Evolutionary conservation across 495 filamentous ascomycete species (phyloP).

Genomic region (Xylaria longipes): DNA sequence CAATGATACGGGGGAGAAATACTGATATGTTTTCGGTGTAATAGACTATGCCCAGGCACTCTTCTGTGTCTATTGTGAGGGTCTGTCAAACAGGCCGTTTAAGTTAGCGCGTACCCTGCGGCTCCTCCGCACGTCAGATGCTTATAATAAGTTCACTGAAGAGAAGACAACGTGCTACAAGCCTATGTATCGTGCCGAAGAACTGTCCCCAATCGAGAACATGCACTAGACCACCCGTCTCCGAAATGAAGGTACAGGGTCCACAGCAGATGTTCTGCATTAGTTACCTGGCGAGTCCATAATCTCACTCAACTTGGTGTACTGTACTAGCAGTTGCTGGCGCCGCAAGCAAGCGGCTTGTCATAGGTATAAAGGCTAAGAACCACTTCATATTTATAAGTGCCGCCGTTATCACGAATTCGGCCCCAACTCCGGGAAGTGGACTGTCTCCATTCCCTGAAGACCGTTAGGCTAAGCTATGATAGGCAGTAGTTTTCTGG

Average conservation of each 20-base stretch:
- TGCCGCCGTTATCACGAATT: constrained; percentile 7
- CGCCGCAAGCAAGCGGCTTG: constrained; percentile 1
- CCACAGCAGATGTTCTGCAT: constrained; percentile 19
- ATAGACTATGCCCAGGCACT: not conserved
- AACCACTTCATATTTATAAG: not conserved
- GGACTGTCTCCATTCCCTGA: constrained; percentile 3
- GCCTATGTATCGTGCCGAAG: constrained; percentile 1
- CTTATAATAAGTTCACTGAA: not conserved
- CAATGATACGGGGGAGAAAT: not conserved
- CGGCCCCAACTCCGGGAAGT: constrained; percentile 19
- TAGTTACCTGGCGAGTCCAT: not conserved
- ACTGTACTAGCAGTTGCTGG: not conserved
- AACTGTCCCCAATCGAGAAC: constrained; percentile 11
- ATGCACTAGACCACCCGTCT: constrained; percentile 8
- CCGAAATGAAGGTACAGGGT: constrained; percentile 24
- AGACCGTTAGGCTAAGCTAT: constrained; percentile 27
- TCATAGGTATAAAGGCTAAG: constrained; percentile 12
- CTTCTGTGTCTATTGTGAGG: not conserved
- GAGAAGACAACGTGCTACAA: constrained; percentile 1
- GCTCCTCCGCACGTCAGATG: constrained; percentile 3
- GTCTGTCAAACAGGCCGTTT: not conserved
- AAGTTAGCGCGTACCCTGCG: constrained; percentile 7
- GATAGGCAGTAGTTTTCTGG: constrained; percentile 42
- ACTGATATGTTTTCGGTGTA: not conserved
- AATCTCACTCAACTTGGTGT: not conserved